phyloP scores from a whole-genome alignment of 1,284 basidiomycete genomes.

The Naganishia liquefaciens region DNA sequence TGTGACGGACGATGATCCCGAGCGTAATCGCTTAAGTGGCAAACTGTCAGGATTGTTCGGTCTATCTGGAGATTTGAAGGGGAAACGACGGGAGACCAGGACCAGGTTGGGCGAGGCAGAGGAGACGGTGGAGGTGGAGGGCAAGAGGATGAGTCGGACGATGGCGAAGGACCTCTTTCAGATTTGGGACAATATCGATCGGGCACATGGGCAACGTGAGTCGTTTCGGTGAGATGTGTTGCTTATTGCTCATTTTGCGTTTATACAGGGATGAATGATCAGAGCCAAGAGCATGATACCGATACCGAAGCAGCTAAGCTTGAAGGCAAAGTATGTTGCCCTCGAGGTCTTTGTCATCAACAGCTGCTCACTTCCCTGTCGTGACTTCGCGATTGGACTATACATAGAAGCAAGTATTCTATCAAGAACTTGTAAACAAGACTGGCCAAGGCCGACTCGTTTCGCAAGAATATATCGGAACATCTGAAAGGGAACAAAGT shows the following conservation, averaged over 20 bases:
- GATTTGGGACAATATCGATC: slow-evolving; percentile 34
- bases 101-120: background rate
- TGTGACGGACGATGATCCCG: background rate
- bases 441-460: slow-evolving; percentile 5
- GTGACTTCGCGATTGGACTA: background rate
- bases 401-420: slow-evolving; percentile 30
- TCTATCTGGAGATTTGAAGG: slow-evolving; percentile 6
- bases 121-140: slow-evolving; percentile 6
- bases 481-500: background rate
- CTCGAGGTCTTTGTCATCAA: background rate
- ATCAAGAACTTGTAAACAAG: slow-evolving; percentile 23
- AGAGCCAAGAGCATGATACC: slow-evolving; percentile 12
- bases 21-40: background rate
- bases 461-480: slow-evolving; percentile 11
- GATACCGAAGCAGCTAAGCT: slow-evolving; percentile 14
- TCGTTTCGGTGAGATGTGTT: background rate
- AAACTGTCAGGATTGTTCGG: background rate
- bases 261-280: slow-evolving; percentile 27
- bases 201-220: slow-evolving; percentile 34
- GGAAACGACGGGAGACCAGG: background rate
- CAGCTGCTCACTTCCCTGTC: background rate
- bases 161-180: slow-evolving; percentile 30
- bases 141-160: slow-evolving; percentile 22
- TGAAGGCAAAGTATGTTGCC: slow-evolving; percentile 21
- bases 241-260: background rate